Conservation (phyloP, 192 early-diverging fungal species). For the Backusella tarrabulga region DNA sequence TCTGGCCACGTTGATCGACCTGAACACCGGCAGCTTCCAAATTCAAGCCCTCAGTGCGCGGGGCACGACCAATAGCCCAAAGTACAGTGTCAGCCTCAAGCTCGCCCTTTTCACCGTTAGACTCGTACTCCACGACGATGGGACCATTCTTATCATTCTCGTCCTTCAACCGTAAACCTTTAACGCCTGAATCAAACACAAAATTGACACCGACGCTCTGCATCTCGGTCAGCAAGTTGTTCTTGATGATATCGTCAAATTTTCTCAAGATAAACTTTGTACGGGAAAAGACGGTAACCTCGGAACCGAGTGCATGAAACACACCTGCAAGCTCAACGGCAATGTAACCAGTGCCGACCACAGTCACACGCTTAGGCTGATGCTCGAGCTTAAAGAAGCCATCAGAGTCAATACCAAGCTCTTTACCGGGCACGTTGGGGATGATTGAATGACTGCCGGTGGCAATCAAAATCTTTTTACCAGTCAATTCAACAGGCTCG, state of each 20-base stretch:
- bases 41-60: slow-evolving; percentile 69
- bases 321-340: slow-evolving; percentile 94
- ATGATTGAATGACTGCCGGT: slow-evolving; percentile 64
- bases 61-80: slow-evolving; percentile 86
- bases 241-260: slow-evolving; percentile 81
- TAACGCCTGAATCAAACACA: slow-evolving; percentile 60
- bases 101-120: slow-evolving; percentile 36
- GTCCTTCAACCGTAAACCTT: slow-evolving; percentile 46
- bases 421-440: slow-evolving; percentile 74
- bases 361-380: slow-evolving; percentile 85
- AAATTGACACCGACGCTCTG: slow-evolving; percentile 76
- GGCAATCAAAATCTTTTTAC: slow-evolving; percentile 88
- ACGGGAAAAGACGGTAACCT: slow-evolving; percentile 83
- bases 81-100: slow-evolving; percentile 80
- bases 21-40: slow-evolving; percentile 64
- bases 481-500: slow-evolving; percentile 43
- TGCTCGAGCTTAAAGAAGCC: slow-evolving; percentile 91
- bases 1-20: slow-evolving; percentile 65
- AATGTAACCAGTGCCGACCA: slow-evolving; percentile 91
- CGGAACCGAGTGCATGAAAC: slow-evolving; percentile 79
- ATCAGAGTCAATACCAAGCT: slow-evolving; percentile 86
- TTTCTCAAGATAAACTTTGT: slow-evolving; percentile 76
- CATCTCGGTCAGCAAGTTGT: slow-evolving; percentile 73
- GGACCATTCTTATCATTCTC: slow-evolving; percentile 45
- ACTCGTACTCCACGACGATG: slow-evolving; percentile 46